Base-by-base conservation (phyloP, 2,329 filamentous ascomycete species). In the Cladophialophora bantiana region DNA sequence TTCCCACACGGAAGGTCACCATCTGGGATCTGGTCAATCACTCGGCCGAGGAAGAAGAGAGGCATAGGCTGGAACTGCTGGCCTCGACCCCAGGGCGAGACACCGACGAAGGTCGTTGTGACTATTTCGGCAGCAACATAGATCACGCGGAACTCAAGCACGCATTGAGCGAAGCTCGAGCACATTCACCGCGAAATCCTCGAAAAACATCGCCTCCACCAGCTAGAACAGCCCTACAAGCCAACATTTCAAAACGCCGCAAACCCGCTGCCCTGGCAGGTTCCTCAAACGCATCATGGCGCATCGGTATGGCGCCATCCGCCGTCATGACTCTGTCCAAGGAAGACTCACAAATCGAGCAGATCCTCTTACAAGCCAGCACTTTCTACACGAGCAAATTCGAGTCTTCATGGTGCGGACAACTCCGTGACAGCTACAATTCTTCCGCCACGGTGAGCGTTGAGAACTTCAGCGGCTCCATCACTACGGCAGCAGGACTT, bases 21-120 rank as follows among this genome's bases (percentile, higher is more conserved):
- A 67, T 67, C 35, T 52, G 61, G 26, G 65, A 67, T 13, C 48
- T 67, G 50, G 60, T 67, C 20, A 67, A 67, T 36, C 52, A 53
- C 42, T 54, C 61, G n/a, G 50, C 20, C 7, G 54, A 67, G 35
- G 53, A 67, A 50, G 60, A 67, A 31, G 59, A 63, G 26, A 40
- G 53, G 45, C 56, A 64, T 26, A 64, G 26, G 12, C 10, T 36
- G 42, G 50, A 62, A 36, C 48, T 48, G 9, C 26, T 56, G 38
- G 59, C 50, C 1, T 62, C 52, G n/a, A 62, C 59, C n/a, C 59
- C 52, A 3, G 31, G 50, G n/a, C 50, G 36, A 42, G 59, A 62
- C 59, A 56, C 59, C 9, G 59, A 62, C 31, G 50, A 62, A 18
- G 45, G 52, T n/a, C 34, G 45, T n/a, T 32, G 13, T 15, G 59